Evolutionary conservation across 495 filamentous ascomycete genomes (phyloP).

Genomic region (Letharia columbiana): DNA sequence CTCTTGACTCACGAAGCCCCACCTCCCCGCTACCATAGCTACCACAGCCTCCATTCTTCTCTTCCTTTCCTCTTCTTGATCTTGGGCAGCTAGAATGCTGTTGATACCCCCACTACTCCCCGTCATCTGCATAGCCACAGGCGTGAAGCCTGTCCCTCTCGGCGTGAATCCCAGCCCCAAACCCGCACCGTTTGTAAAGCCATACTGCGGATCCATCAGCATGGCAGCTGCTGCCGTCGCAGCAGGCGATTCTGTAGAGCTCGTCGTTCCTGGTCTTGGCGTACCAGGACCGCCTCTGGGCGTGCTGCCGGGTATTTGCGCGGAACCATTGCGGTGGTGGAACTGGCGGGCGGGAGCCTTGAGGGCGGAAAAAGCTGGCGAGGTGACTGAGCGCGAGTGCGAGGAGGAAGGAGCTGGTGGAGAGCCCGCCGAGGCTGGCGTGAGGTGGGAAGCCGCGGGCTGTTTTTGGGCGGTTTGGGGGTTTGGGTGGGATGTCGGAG

Average conservation of each 20-base stretch:
- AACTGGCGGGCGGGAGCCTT: slow-evolving; percentile 83
- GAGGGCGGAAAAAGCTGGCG: slow-evolving; percentile 23
- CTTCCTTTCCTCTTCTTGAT: slow-evolving; percentile 46
- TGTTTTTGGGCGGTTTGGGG: slow-evolving; percentile 17
- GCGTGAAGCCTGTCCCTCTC: slow-evolving; percentile 4
- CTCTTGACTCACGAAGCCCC: slow-evolving; percentile 62
- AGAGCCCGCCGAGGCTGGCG: slow-evolving; percentile 14
- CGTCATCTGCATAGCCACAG: slow-evolving; percentile 15
- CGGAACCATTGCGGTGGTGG: slow-evolving; percentile 52
- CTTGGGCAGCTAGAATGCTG: slow-evolving; percentile 14
- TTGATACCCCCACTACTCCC: slow-evolving; percentile 10
- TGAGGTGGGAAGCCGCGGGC: slow-evolving; percentile 14
- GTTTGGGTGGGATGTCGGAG: slow-evolving; percentile 21
- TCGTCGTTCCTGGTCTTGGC: slow-evolving; percentile 12
- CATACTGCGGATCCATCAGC: slow-evolving; percentile 15
- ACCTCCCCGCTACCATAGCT: slow-evolving; percentile 33
- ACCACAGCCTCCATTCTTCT: slow-evolving; percentile 44
- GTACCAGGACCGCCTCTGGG: slow-evolving; percentile 4
- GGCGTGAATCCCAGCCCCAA: slow-evolving; percentile 8
- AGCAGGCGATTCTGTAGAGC: slow-evolving; percentile 9
- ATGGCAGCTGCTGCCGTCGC: slow-evolving; percentile 12
- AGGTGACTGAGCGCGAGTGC: slow-evolving; percentile 18
- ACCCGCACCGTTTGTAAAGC: neutral
- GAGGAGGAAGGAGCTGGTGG: slow-evolving; percentile 14
- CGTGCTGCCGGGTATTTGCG: slow-evolving; percentile 11